Conservation (phyloP, 805 yeast species). For the Wickerhamomyces silvicola region DNA sequence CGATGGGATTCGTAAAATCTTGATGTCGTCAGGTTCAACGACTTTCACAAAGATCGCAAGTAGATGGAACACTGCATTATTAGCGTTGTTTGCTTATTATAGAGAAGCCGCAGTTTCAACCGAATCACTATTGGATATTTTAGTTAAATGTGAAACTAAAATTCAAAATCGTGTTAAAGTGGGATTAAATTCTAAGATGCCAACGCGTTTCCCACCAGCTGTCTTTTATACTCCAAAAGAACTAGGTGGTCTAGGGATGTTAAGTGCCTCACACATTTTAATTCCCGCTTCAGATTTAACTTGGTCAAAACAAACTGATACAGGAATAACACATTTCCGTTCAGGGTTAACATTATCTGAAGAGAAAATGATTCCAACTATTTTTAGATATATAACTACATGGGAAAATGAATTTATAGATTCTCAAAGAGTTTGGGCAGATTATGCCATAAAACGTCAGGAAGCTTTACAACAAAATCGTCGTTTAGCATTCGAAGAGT, state of each 20-base stretch:
- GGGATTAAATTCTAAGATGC: slow-evolving; percentile 97
- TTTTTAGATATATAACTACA: slow-evolving; percentile 84
- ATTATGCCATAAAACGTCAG: slow-evolving; percentile 81
- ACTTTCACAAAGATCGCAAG: slow-evolving; percentile 92
- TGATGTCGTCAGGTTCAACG: slow-evolving; percentile 94
- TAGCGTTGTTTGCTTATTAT: slow-evolving; percentile 80
- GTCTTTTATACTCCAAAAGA: slow-evolving; percentile 97
- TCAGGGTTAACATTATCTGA: slow-evolving; percentile 87
- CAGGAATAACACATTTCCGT: slow-evolving; percentile 90
- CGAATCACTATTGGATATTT: slow-evolving; percentile 63
- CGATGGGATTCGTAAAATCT: slow-evolving; percentile 77
- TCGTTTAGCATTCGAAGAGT: slow-evolving; percentile 83
- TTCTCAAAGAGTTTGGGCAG: slow-evolving; percentile 97
- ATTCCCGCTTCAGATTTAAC: slow-evolving; percentile 89
- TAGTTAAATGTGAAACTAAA: slow-evolving; percentile 88
- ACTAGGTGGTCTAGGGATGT: slow-evolving; percentile 95
- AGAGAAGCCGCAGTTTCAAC: slow-evolving; percentile 92
- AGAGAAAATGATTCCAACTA: slow-evolving; percentile 80
- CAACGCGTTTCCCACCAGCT: slow-evolving; percentile 97
- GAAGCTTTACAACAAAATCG: slow-evolving; percentile 84
- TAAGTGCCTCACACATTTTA: slow-evolving; percentile 91
- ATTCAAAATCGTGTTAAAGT: slow-evolving; percentile 91
- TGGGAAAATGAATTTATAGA: slow-evolving; percentile 97
- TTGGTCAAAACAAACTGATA: slow-evolving; percentile 90
- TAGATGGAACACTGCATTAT: slow-evolving; percentile 91